These are phyloP conservation scores for Leccinum arenicola DNA, from an alignment of 768 basidiomycete genomes.

Conservation along the genomic window DNA sequence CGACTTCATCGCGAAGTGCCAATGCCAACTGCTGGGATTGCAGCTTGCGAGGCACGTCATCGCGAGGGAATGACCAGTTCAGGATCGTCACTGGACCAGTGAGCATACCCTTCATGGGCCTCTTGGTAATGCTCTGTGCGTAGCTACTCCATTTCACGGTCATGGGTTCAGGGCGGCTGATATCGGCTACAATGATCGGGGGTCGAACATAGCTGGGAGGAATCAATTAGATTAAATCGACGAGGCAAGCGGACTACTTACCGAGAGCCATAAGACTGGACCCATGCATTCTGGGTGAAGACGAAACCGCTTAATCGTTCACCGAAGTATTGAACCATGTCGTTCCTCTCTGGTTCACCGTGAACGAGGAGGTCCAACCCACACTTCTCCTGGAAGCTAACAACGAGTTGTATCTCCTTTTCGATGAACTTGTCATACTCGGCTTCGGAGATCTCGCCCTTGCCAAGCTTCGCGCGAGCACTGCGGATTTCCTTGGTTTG, in stretches of 20 bases:
- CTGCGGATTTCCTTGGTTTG: slow-evolving; percentile 99
- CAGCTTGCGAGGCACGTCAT: slow-evolving; percentile 91
- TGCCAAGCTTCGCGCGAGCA: slow-evolving; percentile 92
- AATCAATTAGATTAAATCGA: slow-evolving; percentile 7
- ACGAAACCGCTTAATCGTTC: slow-evolving; percentile 93
- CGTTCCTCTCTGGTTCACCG: slow-evolving; percentile 98
- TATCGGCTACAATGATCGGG: slow-evolving; percentile 97
- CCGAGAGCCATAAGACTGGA: slow-evolving; percentile 99
- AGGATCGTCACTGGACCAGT: slow-evolving; percentile 98
- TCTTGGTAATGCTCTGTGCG: slow-evolving; percentile 89
- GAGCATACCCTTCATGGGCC: slow-evolving; percentile 99
- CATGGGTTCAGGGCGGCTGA: slow-evolving; percentile 89
- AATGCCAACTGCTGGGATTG: slow-evolving; percentile 99
- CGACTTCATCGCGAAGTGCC: slow-evolving; percentile 95
- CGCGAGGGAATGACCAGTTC: slow-evolving; percentile 99
- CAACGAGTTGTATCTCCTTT: slow-evolving; percentile 92
- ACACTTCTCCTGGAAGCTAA: slow-evolving; percentile 95
- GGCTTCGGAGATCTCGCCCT: slow-evolving; percentile 80
- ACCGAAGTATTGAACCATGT: slow-evolving; percentile 99
- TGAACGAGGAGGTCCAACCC: slow-evolving; percentile 97
- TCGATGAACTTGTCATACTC: slow-evolving; percentile 98
- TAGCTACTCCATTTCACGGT: slow-evolving; percentile 97
- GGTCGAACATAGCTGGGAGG: slow-evolving; percentile 84
- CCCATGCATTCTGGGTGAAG: slow-evolving; percentile 99
- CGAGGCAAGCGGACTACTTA: slow-evolving; percentile 33